A percentile compares a stretch with the other conserved stretches of the same genome.
Evolutionary conservation across 768 basidiomycete species (phyloP).

Genomic region (Termitomyces sp.): DNA sequence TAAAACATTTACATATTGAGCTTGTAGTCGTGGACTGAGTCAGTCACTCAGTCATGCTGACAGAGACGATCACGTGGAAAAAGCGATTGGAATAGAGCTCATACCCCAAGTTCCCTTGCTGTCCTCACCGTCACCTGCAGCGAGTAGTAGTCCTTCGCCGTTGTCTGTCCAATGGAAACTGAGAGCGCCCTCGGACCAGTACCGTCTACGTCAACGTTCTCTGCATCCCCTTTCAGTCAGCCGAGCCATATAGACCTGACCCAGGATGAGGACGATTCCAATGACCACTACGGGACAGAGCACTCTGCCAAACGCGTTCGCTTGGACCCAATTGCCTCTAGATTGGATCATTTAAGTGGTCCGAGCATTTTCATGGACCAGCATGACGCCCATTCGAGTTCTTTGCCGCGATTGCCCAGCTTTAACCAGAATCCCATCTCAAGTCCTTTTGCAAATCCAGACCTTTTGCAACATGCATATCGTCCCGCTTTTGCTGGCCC

Average conservation of each 20-base stretch:
- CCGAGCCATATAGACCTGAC: conserved; percentile 56
- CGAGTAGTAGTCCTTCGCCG: not conserved
- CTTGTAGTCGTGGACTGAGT: not conserved
- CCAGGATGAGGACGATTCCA: conserved; percentile 58
- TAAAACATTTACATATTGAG: too few species aligned
- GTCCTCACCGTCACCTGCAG: conserved; percentile 1
- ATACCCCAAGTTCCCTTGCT: not conserved
- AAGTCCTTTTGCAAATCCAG: conserved; percentile 15
- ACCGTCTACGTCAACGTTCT: conserved; percentile 4
- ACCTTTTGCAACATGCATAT: conserved; percentile 23
- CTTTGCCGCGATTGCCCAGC: conserved; percentile 18
- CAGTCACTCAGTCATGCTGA: conserved; percentile 14
- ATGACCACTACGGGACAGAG: conserved; percentile 26
- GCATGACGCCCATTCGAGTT: conserved; percentile 2
- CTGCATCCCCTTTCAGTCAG: conserved; percentile 7
- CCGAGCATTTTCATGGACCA: conserved; percentile 3
- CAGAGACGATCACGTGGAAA: conserved; percentile 13
- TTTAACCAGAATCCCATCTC: conserved; percentile 14
- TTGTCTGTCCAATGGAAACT: conserved; percentile 2
- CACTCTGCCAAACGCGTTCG: conserved; percentile 39
- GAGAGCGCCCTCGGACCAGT: conserved; percentile 1
- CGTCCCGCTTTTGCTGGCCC: conserved; percentile 49
- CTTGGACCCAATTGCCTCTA: conserved; percentile 23
- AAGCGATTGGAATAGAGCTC: not conserved
- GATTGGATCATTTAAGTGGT: conserved; percentile 4